Evolutionary conservation across 345 rosid genomes (phyloP).

Genomic region (Reutealis trisperma): DNA sequence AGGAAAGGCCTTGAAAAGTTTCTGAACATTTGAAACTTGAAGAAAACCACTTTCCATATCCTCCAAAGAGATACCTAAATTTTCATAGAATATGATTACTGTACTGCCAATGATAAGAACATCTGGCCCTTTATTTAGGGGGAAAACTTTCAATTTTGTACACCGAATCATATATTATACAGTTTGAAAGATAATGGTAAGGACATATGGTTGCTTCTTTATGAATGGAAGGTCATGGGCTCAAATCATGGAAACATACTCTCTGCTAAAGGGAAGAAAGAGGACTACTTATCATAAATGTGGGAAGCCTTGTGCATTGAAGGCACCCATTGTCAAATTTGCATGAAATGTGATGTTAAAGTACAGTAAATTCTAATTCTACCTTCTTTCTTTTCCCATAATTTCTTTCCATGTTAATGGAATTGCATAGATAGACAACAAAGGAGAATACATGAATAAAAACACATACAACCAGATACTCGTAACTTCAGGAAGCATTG

Average conservation of each 20-base stretch:
- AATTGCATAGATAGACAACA: background rate
- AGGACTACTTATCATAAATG: too few species aligned
- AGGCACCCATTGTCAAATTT: background rate
- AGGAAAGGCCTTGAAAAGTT: background rate
- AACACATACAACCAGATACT: background rate
- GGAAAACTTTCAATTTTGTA: too few species aligned
- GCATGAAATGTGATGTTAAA: background rate
- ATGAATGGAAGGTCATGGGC: too few species aligned
- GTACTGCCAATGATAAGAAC: background rate
- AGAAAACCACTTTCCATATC: background rate
- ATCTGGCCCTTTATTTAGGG: background rate
- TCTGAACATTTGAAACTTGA: background rate
- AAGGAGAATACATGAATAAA: background rate
- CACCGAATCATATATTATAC: too few species aligned
- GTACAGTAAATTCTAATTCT: background rate
- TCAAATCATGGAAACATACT: background rate
- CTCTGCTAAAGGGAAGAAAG: background rate
- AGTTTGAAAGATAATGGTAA: too few species aligned
- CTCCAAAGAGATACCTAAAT: background rate
- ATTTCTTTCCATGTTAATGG: background rate
- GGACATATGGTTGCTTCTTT: too few species aligned
- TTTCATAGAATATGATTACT: background rate
- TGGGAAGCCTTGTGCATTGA: background rate
- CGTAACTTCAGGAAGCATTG: background rate
- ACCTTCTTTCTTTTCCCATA: constrained; percentile 1